Conservation (phyloP, 352 stramenopile species). For the Phytophthora multivora region DNA sequence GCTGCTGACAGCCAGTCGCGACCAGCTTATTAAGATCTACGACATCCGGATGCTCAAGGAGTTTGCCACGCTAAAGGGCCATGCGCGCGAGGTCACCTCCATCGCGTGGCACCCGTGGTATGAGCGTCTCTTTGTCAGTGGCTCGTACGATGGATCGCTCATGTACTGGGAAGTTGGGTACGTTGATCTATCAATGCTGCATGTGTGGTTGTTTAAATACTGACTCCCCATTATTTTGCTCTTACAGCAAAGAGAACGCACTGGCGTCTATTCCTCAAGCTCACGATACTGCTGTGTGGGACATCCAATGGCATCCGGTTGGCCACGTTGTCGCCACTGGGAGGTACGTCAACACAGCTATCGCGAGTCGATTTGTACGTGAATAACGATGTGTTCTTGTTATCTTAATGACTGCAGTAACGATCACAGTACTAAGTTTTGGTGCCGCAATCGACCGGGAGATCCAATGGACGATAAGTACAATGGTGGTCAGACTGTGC, state of each 20-base stretch:
- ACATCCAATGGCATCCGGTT: slow-evolving; percentile 97
- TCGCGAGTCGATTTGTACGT: neutral
- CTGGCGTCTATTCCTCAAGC: slow-evolving; percentile 89
- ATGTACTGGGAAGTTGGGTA: slow-evolving; percentile 97
- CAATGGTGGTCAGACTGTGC: slow-evolving; percentile 73
- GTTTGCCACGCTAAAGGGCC: slow-evolving; percentile 94
- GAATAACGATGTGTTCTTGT: neutral
- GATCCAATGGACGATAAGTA: slow-evolving; percentile 91
- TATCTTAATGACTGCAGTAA: slow-evolving; percentile 64
- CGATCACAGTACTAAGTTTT: slow-evolving; percentile 98
- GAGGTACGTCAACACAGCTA: slow-evolving; percentile 44
- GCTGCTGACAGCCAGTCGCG: slow-evolving; percentile 95
- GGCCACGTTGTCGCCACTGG: slow-evolving; percentile 96
- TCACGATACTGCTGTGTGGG: slow-evolving; percentile 98
- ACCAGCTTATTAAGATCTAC: slow-evolving; percentile 99
- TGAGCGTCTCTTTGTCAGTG: slow-evolving; percentile 95
- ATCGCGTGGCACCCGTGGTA: slow-evolving; percentile 97
- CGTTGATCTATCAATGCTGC: slow-evolving; percentile 17
- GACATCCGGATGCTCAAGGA: slow-evolving; percentile 98
- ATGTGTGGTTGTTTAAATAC: neutral
- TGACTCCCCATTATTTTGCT: slow-evolving; percentile 9
- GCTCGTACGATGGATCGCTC: slow-evolving; percentile 97
- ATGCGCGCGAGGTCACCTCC: slow-evolving; percentile 96
- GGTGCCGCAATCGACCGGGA: slow-evolving; percentile 94
- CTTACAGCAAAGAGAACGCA: slow-evolving; percentile 77